Evolutionary conservation across 257 asterid species (phyloP).

Genomic region (Lycium barbarum): DNA sequence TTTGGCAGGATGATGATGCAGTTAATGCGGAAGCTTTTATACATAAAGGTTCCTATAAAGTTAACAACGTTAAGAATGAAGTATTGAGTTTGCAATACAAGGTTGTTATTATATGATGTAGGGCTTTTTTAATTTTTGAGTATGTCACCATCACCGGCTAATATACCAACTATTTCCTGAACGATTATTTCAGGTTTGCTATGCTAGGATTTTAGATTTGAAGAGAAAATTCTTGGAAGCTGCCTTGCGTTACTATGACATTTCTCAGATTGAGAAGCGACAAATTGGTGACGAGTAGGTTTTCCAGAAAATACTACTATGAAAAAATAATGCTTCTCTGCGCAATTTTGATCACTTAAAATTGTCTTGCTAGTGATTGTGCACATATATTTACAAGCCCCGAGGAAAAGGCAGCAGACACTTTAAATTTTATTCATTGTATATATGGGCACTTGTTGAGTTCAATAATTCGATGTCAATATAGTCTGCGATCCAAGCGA

Average conservation of each 20-base stretch:
- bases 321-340: not conserved
- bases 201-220: slow-evolving; percentile 93
- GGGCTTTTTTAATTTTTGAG: slow-evolving; percentile 20
- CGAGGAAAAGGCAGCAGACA: not conserved
- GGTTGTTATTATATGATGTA: slow-evolving; percentile 46
- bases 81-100: slow-evolving; percentile 92
- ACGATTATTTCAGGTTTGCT: slow-evolving; percentile 73
- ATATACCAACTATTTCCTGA: slow-evolving; percentile 5
- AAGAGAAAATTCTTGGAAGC: slow-evolving; percentile 99
- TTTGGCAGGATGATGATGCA: slow-evolving; percentile 93
- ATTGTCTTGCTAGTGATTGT: slow-evolving; percentile 17
- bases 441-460: slow-evolving; percentile 1
- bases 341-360: not conserved
- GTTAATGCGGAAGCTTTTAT: slow-evolving; percentile 98
- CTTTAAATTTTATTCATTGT: not conserved
- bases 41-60: slow-evolving; percentile 95
- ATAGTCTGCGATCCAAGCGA: not conserved
- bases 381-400: not conserved
- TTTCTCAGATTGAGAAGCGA: slow-evolving; percentile 97
- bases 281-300: slow-evolving; percentile 96
- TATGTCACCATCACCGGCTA: slow-evolving; percentile 12
- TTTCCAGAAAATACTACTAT: not conserved
- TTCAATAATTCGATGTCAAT: slow-evolving; percentile 18
- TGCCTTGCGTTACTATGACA: slow-evolving; percentile 94
- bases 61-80: slow-evolving; percentile 90